Evolutionary conservation across 1,139 yeast species (phyloP).

Genomic region (Barnettozyma hawaiiensis): DNA sequence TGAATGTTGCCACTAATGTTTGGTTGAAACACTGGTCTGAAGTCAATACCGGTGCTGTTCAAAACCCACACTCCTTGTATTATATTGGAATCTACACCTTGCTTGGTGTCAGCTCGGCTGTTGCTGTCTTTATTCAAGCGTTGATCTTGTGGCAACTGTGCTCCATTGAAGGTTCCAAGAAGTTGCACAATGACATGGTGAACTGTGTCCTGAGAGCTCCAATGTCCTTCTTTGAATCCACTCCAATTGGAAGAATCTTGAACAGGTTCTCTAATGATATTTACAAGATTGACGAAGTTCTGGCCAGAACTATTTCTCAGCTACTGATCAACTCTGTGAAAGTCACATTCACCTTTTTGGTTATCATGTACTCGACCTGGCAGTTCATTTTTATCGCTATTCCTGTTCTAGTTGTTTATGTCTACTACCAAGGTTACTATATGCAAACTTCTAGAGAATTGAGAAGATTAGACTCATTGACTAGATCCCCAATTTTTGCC

Average conservation of each 20-base stretch:
- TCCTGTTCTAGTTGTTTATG: slow-evolving; percentile 69
- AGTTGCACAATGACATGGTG: slow-evolving; percentile 77
- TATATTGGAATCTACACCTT: slow-evolving; percentile 74
- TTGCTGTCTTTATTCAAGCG: slow-evolving; percentile 61
- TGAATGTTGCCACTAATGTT: slow-evolving; percentile 62
- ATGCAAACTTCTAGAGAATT: slow-evolving; percentile 87
- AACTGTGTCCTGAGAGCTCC: slow-evolving; percentile 82
- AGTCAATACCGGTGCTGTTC: slow-evolving; percentile 61
- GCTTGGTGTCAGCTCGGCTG: slow-evolving; percentile 64
- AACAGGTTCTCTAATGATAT: slow-evolving; percentile 94
- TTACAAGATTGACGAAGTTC: slow-evolving; percentile 82
- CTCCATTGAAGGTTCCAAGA: slow-evolving; percentile 76
- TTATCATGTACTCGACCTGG: slow-evolving; percentile 86
- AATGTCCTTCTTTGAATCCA: slow-evolving; percentile 95
- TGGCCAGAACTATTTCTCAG: slow-evolving; percentile 80
- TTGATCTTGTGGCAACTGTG: slow-evolving; percentile 77
- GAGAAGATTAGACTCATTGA: slow-evolving; percentile 89
- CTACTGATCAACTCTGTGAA: slow-evolving; percentile 68
- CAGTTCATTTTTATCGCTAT: slow-evolving; percentile 65
- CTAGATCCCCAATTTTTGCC: slow-evolving; percentile 91
- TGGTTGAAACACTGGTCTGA: slow-evolving; percentile 99
- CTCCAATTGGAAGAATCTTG: slow-evolving; percentile 91
- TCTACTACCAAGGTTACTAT: slow-evolving; percentile 85
- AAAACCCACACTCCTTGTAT: slow-evolving; percentile 61
- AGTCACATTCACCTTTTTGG: slow-evolving; percentile 77